Percentiles rank a stretch among this genome's conserved stretches.
These are phyloP conservation scores for Sistotremastrum niveocremeum DNA, from an alignment of 768 basidiomycete genomes.

Conservation along the genomic window DNA sequence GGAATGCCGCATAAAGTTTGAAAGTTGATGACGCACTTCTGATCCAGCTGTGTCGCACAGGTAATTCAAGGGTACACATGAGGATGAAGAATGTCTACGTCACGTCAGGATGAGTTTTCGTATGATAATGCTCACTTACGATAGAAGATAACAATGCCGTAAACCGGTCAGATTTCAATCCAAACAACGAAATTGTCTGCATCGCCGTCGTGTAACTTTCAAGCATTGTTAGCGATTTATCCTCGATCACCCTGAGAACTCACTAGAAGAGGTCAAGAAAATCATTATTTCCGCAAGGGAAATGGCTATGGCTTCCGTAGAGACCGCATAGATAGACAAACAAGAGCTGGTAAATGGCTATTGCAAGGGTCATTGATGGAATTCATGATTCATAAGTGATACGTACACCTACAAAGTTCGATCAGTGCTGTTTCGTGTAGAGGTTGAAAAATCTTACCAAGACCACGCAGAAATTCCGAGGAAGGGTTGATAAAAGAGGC, in stretches of 20 bases:
- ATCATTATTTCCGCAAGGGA: slow-evolving; percentile 33
- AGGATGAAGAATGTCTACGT: slow-evolving; percentile 7
- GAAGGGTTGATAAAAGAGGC: slow-evolving; percentile 46
- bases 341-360: too few relatives aligned
- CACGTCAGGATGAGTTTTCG: neutral
- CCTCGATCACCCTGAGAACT: neutral
- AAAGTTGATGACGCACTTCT: neutral
- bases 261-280: slow-evolving; percentile 38
- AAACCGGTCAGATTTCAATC: slow-evolving; percentile 3
- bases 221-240: neutral
- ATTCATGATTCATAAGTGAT: slow-evolving; percentile 11
- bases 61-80: slow-evolving; percentile 18
- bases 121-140: neutral
- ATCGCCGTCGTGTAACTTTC: slow-evolving; percentile 3
- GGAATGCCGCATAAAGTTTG: neutral
- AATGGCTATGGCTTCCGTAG: slow-evolving; percentile 19
- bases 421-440: slow-evolving; percentile 21
- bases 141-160: neutral
- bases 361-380: too few relatives aligned
- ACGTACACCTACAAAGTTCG: neutral
- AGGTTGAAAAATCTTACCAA: slow-evolving; percentile 39
- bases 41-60: slow-evolving; percentile 30
- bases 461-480: slow-evolving; percentile 47
- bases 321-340: slow-evolving; percentile 25
- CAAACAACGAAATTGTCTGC: slow-evolving; percentile 3